Evolutionary conservation across 768 basidiomycete species (phyloP), one percentile per base, ranked within the genome.

Genomic region (Agaricus sinodeliciosus): DNA sequence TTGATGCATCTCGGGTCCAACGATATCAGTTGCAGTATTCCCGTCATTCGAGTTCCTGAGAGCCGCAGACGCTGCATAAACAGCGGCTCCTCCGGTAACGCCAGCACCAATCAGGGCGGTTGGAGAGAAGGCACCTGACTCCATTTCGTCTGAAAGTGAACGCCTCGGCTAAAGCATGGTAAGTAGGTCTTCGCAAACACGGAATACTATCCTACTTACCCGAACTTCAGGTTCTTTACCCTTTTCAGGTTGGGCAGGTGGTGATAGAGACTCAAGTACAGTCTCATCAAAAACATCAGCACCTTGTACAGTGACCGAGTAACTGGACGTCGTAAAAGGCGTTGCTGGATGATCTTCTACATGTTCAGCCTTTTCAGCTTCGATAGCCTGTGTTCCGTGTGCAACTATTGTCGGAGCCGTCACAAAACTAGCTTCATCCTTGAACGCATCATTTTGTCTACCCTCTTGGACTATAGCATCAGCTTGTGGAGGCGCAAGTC

Each of bases 301-400:
- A 6, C 61, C 61, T 47, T 62, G 61, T 3, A 37, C 45, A 3
- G 55, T 60, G 31, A 62, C 59, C 12, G 56, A 62, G 45, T 62
- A 60, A 36, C 60, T 62, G 2, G 61, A 56, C 5, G 61, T 57
- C 61, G 22, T 22, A 22, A 57, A 62, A 9, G 51, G 49, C 4
- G 57, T 57, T 2, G 40, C 41, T 5, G 56, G 55, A 15, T 16
- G 55, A n/a, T 57, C 57, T 39, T 54, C 54, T 6, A 22, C 34
- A 13, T 34, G 16, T n/a, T 39, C 35, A 1, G 28, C 15, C 25
- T 43, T 43, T 35, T 49, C 36, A 27, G 19, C 12, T 25, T 48
- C 53, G 19, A 44, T 25, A n/a, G 31, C 26, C 42, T 54, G 45
- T 19, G 15, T 19, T 22, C 42, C 55, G n/a, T 49, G 22, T 9